Evolutionary conservation across 306 rosid species (phyloP).

Genomic region (Quercus alba): DNA sequence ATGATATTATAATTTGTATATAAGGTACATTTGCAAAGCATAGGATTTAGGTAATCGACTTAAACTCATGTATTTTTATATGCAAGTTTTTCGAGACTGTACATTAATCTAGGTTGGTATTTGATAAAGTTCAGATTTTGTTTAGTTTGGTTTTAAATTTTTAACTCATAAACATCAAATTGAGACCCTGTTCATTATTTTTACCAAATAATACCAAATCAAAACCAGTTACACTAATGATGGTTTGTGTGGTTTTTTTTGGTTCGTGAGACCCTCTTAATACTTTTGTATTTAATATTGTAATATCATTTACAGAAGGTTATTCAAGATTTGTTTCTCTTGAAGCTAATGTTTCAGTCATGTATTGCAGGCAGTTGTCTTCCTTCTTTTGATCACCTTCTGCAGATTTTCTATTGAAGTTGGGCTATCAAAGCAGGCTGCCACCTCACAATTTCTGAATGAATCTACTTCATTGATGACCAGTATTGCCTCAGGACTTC

Average conservation of each 20-base stretch:
- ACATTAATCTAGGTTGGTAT: background rate
- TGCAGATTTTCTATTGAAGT: conserved; percentile 80
- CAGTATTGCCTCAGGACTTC: conserved; percentile 44
- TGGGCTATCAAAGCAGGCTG: conserved; percentile 87
- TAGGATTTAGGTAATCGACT: background rate
- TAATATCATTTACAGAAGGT: conserved; percentile 3
- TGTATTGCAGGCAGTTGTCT: conserved; percentile 68
- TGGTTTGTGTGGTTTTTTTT: background rate
- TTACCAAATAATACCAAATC: background rate
- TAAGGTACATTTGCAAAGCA: background rate
- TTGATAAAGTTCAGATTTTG: background rate
- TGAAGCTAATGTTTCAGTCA: conserved; percentile 1
- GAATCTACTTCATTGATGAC: conserved; percentile 65
- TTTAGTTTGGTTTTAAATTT: background rate
- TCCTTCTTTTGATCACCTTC: conserved; percentile 74
- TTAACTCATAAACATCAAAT: background rate
- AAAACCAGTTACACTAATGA: background rate
- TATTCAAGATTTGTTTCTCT: conserved; percentile 8
- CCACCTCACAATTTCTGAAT: conserved; percentile 66
- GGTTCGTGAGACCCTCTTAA: background rate
- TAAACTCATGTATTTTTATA: background rate
- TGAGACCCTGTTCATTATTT: background rate
- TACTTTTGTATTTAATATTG: conserved; percentile 6
- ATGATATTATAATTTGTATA: background rate
- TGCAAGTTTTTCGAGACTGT: background rate